Conservation (phyloP, 495 filamentous ascomycete genomes). For the Lepraria neglecta region DNA sequence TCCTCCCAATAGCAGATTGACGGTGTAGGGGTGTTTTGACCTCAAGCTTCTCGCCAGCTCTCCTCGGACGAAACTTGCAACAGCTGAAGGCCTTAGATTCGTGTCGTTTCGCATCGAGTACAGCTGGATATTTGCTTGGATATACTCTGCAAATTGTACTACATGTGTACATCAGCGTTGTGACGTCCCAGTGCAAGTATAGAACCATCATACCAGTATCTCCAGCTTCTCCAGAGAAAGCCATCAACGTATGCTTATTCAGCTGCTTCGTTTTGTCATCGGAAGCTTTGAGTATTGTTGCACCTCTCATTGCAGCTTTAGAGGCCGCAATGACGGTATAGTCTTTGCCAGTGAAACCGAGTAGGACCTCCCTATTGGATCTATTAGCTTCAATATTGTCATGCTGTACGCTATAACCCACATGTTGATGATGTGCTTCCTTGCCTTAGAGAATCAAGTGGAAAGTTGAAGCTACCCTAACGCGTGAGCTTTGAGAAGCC, state of each 20-base stretch:
- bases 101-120: conserved; percentile 97
- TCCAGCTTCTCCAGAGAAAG: conserved; percentile 92
- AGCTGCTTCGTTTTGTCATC: conserved; percentile 93
- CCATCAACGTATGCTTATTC: conserved; percentile 91
- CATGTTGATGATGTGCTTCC: background rate
- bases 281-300: conserved; percentile 87
- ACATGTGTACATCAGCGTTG: conserved; percentile 20
- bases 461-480: conserved; percentile 9
- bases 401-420: background rate
- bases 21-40: conserved; percentile 87
- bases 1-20: conserved; percentile 91
- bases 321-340: conserved; percentile 96
- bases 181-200: background rate
- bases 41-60: conserved; percentile 85
- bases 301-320: conserved; percentile 94
- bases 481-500: conserved; percentile 19
- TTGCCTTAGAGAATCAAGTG: background rate
- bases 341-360: conserved; percentile 97
- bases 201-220: conserved; percentile 68
- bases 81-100: conserved; percentile 79
- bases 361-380: conserved; percentile 79
- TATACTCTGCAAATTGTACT: conserved; percentile 98
- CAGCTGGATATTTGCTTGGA: conserved; percentile 95
- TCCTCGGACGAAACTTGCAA: conserved; percentile 84
- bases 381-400: background rate